Percentiles rank a stretch among this genome's conserved stretches.
Evolutionary conservation across 345 rosid species (phyloP).

Genomic region (Euphorbia lathyris): DNA sequence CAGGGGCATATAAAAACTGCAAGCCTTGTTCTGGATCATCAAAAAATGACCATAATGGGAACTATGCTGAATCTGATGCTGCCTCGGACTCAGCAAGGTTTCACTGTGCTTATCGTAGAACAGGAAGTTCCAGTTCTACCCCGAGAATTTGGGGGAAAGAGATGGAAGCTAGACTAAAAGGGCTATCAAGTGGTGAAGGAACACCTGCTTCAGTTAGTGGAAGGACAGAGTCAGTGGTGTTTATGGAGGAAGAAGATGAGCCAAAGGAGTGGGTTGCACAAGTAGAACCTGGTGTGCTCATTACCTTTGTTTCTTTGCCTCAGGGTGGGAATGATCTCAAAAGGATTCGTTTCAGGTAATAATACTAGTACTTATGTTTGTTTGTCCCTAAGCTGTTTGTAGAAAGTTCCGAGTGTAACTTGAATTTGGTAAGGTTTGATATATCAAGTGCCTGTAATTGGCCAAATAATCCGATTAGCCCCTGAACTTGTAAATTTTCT

Average conservation of each 20-base stretch:
- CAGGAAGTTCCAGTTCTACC: constrained; percentile 64
- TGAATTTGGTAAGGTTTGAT: too few relatives aligned
- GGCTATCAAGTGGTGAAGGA: constrained; percentile 84
- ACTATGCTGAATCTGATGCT: constrained; percentile 54
- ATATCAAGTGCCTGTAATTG: too few relatives aligned
- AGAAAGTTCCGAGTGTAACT: not conserved
- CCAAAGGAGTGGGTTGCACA: constrained; percentile 99
- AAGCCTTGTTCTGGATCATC: constrained; percentile 82
- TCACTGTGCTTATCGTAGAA: constrained; percentile 61
- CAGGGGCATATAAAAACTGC: constrained; percentile 87
- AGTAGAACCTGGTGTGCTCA: constrained; percentile 98
- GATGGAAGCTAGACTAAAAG: constrained; percentile 77
- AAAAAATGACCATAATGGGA: constrained; percentile 43
- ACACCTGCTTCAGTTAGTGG: constrained; percentile 84
- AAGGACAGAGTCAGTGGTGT: constrained; percentile 70
- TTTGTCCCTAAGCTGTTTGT: constrained; percentile 9
- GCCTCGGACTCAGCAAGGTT: constrained; percentile 68
- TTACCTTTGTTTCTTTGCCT: constrained; percentile 85
- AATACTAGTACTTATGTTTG: not conserved
- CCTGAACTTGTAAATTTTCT: too few relatives aligned
- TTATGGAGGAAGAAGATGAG: constrained; percentile 86
- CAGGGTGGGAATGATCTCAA: constrained; percentile 91
- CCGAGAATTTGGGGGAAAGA: constrained; percentile 72
- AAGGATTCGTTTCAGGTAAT: constrained; percentile 92
- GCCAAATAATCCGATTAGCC: too few relatives aligned